Conservation (phyloP, 495 filamentous ascomycete genomes). For the Lichenothelia convexa region DNA sequence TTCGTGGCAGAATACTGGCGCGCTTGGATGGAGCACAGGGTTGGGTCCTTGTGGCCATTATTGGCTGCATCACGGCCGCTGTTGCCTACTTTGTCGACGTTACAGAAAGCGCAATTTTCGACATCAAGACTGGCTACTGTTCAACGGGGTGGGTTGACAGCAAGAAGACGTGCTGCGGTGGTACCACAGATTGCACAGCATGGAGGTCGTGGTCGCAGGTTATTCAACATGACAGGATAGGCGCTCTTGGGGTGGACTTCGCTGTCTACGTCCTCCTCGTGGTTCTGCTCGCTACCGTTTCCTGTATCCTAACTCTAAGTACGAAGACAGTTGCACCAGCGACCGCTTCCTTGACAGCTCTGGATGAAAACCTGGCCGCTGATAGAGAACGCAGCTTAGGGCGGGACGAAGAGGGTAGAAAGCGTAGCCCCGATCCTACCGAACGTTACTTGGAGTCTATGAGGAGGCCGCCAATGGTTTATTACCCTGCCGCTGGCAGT, state of each 20-base stretch:
- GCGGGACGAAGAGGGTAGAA: constrained; percentile 18
- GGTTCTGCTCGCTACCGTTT: constrained; percentile 49
- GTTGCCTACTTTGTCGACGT: constrained; percentile 83
- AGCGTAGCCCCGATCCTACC: constrained; percentile 18
- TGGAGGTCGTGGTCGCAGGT: constrained; percentile 66
- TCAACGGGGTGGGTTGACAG: constrained; percentile 48
- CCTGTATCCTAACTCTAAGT: constrained; percentile 64
- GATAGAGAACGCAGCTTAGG: constrained; percentile 21
- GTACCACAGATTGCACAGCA: constrained; percentile 36
- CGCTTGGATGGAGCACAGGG: constrained; percentile 82
- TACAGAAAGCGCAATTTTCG: constrained; percentile 66
- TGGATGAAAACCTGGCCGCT: constrained; percentile 61
- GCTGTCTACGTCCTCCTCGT: constrained; percentile 51
- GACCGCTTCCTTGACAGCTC: constrained; percentile 60
- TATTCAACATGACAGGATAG: constrained; percentile 32
- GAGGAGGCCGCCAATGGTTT: constrained; percentile 53
- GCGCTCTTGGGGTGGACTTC: constrained; percentile 52
- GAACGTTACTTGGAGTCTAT: constrained; percentile 15
- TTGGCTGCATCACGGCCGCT: constrained; percentile 69
- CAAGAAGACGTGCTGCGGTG: constrained; percentile 61
- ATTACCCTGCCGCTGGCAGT: constrained; percentile 90
- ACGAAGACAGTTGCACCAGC: constrained; percentile 88
- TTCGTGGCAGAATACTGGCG: constrained; percentile 57
- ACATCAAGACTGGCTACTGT: constrained; percentile 84
- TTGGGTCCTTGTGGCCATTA: constrained; percentile 83